phyloP scores from a whole-genome alignment of 352 stramenopile species.

The Phytopythium kandeliae region DNA sequence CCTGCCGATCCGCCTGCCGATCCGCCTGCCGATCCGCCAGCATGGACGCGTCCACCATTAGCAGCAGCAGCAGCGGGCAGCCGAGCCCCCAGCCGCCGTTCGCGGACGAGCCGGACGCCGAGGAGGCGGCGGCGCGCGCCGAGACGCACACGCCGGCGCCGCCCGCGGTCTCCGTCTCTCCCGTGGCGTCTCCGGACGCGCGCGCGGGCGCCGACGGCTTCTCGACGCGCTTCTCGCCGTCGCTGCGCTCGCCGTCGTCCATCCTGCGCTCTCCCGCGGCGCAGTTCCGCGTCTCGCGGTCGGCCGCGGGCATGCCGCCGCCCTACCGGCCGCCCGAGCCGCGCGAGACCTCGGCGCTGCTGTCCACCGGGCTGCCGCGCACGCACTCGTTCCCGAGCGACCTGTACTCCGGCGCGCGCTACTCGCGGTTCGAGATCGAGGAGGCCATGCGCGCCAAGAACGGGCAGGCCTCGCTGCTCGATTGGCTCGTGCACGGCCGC shows the following conservation, averaged over 20 bases:
- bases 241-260: slow-evolving; percentile 25
- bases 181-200: not conserved
- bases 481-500: slow-evolving; percentile 53
- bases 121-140: not conserved
- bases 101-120: slow-evolving; percentile 5
- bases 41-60: slow-evolving; percentile 1
- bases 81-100: not conserved
- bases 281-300: slow-evolving; percentile 7
- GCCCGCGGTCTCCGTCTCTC: slow-evolving; percentile 1
- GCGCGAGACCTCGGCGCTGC: slow-evolving; percentile 20
- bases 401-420: slow-evolving; percentile 63
- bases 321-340: not conserved
- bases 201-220: not conserved
- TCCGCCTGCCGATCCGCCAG: no score
- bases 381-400: slow-evolving; percentile 80
- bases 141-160: not conserved
- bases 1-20: no score
- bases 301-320: not conserved
- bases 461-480: slow-evolving; percentile 50
- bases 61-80: slow-evolving; percentile 1
- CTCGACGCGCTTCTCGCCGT: slow-evolving; percentile 15
- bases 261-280: slow-evolving; percentile 32
- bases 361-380: slow-evolving; percentile 33
- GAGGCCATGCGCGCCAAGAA: slow-evolving; percentile 57
- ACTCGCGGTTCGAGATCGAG: slow-evolving; percentile 77